phyloP scores from a whole-genome alignment of 148 eudicot genomes.

The Rhododendron griersonianum region DNA sequence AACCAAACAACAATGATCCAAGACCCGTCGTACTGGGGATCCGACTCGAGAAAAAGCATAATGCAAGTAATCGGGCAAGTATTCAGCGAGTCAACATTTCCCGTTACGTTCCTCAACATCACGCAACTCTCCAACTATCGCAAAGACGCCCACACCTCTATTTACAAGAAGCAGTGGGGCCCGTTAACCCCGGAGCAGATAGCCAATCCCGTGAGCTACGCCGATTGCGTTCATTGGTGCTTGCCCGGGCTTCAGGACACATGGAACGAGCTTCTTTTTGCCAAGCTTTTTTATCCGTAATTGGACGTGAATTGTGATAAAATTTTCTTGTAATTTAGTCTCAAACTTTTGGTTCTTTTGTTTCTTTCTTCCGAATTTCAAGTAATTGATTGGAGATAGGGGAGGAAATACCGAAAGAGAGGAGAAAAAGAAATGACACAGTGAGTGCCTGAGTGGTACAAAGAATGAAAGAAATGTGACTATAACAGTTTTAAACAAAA shows the following conservation, averaged over 20 bases:
- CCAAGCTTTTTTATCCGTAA: constrained; percentile 84
- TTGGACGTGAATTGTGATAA: not conserved
- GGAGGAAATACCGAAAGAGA: not conserved
- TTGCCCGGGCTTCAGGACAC: constrained; percentile 91
- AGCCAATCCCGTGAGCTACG: constrained; percentile 74
- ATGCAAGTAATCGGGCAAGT: constrained; percentile 76
- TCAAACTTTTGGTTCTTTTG: not conserved
- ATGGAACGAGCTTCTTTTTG: constrained; percentile 86
- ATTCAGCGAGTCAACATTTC: constrained; percentile 49
- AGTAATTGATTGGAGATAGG: not conserved
- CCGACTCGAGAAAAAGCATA: constrained; percentile 57
- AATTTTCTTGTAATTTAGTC: not conserved
- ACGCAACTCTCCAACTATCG: constrained; percentile 74
- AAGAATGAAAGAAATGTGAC: not conserved
- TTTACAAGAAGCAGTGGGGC: constrained; percentile 88
- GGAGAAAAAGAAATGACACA: not conserved
- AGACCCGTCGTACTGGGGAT: constrained; percentile 76
- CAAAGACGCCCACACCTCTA: constrained; percentile 89
- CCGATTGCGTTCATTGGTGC: constrained; percentile 96
- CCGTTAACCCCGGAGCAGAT: constrained; percentile 71
- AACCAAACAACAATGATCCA: constrained; percentile 65
- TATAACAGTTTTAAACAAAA: too few species aligned
- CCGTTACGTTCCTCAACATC: constrained; percentile 79
- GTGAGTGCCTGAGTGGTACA: not conserved
- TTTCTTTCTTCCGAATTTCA: not conserved